A percentile compares a stretch with the other conserved stretches of the same genome.
Evolutionary conservation across 805 yeast genomes (phyloP).

Genomic region (Candida multigemmis): DNA sequence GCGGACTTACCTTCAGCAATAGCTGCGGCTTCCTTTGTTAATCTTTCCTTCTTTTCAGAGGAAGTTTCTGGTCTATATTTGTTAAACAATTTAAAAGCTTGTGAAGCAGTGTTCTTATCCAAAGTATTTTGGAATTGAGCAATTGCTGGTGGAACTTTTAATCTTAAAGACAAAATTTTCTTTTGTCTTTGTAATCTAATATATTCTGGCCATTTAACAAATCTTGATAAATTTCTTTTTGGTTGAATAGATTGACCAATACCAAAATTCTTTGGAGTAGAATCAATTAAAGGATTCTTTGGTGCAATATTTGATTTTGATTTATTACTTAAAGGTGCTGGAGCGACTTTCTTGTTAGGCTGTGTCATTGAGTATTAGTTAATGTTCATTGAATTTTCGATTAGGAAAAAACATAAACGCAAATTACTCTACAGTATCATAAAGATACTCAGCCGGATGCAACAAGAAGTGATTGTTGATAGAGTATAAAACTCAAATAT

Average conservation of each 20-base stretch:
- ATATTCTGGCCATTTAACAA: slow-evolving; percentile 98
- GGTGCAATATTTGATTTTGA: slow-evolving; percentile 17
- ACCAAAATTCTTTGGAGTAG: slow-evolving; percentile 90
- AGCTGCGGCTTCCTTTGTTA: slow-evolving; percentile 98
- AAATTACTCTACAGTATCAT: no score
- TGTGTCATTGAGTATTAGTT: no score
- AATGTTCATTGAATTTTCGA: no score
- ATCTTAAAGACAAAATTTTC: slow-evolving; percentile 90
- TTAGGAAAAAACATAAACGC: no score
- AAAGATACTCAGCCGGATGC: no score
- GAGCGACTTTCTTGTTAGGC: slow-evolving; percentile 41
- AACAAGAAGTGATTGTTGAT: no score
- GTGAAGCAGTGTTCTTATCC: slow-evolving; percentile 98
- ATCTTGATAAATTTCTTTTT: slow-evolving; percentile 94
- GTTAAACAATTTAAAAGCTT: slow-evolving; percentile 94
- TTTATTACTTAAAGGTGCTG: slow-evolving; percentile 37
- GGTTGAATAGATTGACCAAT: slow-evolving; percentile 94
- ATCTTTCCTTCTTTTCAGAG: slow-evolving; percentile 98
- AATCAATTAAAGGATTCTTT: slow-evolving; percentile 81
- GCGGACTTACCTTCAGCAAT: slow-evolving; percentile 96
- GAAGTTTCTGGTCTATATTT: slow-evolving; percentile 98
- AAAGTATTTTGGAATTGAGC: slow-evolving; percentile 93
- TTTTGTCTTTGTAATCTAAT: slow-evolving; percentile 98
- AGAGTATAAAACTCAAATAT: no score
- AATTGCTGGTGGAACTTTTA: slow-evolving; percentile 98